phyloP scores from a whole-genome alignment of 805 yeast species.

The Dipodascus albidus region DNA sequence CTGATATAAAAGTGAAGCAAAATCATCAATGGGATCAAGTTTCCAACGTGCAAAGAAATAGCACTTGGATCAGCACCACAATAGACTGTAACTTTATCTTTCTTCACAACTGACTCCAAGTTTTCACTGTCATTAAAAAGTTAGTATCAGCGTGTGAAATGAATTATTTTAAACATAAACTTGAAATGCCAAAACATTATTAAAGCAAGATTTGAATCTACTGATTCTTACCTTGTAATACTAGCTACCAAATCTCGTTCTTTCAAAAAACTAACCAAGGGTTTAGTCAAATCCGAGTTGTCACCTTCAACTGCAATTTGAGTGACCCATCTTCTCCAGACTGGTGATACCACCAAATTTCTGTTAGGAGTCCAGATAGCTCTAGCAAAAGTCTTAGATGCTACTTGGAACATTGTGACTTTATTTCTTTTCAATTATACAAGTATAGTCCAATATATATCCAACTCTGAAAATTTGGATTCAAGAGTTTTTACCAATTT shows the following conservation, averaged over 20 bases:
- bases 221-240: slow-evolving; percentile 11
- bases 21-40: slow-evolving; percentile 76
- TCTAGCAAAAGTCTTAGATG: neutral
- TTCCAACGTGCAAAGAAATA: slow-evolving; percentile 78
- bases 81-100: slow-evolving; percentile 46
- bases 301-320: neutral
- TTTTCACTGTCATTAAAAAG: slow-evolving; percentile 7
- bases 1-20: slow-evolving; percentile 71
- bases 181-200: too few species aligned
- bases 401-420: neutral
- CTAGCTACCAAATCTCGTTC: slow-evolving; percentile 37
- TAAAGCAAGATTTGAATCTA: too few species aligned
- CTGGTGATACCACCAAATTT: too few species aligned
- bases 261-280: slow-evolving; percentile 31
- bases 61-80: slow-evolving; percentile 98
- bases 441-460: too few species aligned
- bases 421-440: neutral
- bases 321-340: neutral
- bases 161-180: too few species aligned
- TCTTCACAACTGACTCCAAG: slow-evolving; percentile 9
- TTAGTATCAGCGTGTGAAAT: neutral
- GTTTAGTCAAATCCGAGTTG: slow-evolving; percentile 9
- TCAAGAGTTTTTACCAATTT: too few species aligned
- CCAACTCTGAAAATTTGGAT: neutral
- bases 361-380: neutral